Evolutionary conservation across 306 rosid species (phyloP).

Genomic region (Fagus sylvatica): DNA sequence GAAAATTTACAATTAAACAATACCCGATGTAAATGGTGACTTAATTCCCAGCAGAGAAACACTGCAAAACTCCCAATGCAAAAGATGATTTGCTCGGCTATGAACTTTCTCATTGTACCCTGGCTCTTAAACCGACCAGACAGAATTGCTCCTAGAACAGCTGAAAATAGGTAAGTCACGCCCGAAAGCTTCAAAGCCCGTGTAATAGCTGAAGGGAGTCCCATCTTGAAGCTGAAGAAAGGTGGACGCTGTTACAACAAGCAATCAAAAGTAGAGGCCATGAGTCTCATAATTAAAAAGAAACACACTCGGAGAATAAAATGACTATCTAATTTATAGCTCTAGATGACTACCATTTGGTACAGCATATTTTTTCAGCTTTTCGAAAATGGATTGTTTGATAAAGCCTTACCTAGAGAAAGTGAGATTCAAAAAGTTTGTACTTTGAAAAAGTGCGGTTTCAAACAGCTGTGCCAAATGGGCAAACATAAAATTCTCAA

Average conservation of each 20-base stretch:
- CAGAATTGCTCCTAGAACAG: constrained; percentile 47
- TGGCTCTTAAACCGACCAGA: constrained; percentile 42
- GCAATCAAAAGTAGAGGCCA: constrained; percentile 25
- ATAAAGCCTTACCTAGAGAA: too few relatives aligned
- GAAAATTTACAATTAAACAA: not conserved
- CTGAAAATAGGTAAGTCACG: constrained; percentile 56
- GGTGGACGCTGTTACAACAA: constrained; percentile 77
- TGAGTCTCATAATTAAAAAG: not conserved
- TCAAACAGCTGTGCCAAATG: not conserved
- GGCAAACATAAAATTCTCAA: not conserved
- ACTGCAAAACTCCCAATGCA: constrained; percentile 60
- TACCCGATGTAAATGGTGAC: constrained; percentile 81
- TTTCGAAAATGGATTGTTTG: too few relatives aligned
- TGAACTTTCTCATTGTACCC: constrained; percentile 35
- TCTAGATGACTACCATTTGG: not conserved
- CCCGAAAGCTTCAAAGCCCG: constrained; percentile 65
- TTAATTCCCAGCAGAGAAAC: constrained; percentile 82
- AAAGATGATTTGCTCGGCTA: constrained; percentile 49
- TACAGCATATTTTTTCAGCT: too few relatives aligned
- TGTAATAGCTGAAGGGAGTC: constrained; percentile 60
- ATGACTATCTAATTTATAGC: not conserved
- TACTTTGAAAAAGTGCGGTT: not conserved
- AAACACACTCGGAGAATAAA: not conserved
- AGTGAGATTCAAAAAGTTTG: too few relatives aligned
- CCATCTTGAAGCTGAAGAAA: constrained; percentile 95